phyloP scores from a whole-genome alignment of 139 green algal species.

The Volvox reticuliferus region DNA sequence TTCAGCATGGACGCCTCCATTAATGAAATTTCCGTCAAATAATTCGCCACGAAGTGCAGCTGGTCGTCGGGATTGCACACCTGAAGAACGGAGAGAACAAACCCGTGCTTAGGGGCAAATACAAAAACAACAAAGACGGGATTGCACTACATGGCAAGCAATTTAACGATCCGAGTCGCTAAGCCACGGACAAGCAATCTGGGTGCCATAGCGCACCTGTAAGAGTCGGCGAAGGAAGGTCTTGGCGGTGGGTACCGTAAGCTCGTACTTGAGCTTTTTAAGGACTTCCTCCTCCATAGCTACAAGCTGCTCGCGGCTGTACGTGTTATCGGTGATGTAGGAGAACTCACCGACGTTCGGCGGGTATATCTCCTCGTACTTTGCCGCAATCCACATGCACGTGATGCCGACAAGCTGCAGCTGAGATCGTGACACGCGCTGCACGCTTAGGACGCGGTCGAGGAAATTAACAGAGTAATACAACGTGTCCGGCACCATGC shows the following conservation, averaged over 20 bases:
- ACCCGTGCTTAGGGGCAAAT: too few species aligned
- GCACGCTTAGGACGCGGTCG: conserved; percentile 88
- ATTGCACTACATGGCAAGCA: too few species aligned
- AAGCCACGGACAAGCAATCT: too few species aligned
- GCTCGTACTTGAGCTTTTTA: conserved; percentile 88
- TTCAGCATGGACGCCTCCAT: conserved; percentile 88
- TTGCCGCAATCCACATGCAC: conserved; percentile 95
- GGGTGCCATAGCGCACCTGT: conserved; percentile 26
- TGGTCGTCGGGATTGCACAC: conserved; percentile 68
- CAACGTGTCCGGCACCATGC: conserved; percentile 93
- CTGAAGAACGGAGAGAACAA: neutral
- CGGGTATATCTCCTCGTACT: conserved; percentile 99
- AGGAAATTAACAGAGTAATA: conserved; percentile 92
- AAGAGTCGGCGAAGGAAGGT: conserved; percentile 88
- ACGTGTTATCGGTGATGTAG: conserved; percentile 99
- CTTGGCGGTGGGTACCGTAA: conserved; percentile 93
- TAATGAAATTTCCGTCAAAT: conserved; percentile 92
- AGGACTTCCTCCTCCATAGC: conserved; percentile 90
- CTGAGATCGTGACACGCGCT: conserved; percentile 65
- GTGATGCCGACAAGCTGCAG: conserved; percentile 89
- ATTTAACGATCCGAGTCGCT: too few species aligned
- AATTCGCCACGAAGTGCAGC: conserved; percentile 83
- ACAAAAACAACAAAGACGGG: too few species aligned
- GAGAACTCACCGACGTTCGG: conserved; percentile 93
- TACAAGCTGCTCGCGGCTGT: conserved; percentile 89